Percentiles rank a stretch among this genome's conserved stretches.
Conservation (phyloP, 495 filamentous ascomycete species). For the Neurospora sp. region DNA sequence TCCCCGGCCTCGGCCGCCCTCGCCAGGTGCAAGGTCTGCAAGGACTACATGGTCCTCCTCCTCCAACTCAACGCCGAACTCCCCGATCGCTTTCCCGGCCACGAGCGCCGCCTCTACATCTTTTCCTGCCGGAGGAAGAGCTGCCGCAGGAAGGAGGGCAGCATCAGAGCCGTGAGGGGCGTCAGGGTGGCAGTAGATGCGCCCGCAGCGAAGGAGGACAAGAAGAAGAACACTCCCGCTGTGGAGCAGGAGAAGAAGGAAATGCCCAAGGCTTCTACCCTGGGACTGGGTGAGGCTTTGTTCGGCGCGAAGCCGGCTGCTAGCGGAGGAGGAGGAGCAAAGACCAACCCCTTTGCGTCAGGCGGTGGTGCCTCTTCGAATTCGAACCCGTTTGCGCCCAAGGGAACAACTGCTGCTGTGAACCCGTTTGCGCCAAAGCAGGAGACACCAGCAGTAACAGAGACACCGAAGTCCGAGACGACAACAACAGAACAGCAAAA, state of each 20-base stretch:
- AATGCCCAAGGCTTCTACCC: constrained; percentile 7
- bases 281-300: constrained; percentile 42
- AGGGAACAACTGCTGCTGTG: constrained; percentile 11
- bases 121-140: constrained; percentile 68
- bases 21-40: constrained; percentile 84
- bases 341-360: constrained; percentile 47
- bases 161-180: constrained; percentile 60
- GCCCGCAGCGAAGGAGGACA: constrained; percentile 10
- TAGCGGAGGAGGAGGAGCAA: background rate
- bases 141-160: constrained; percentile 76
- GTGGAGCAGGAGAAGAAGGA: constrained; percentile 4
- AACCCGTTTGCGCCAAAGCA: constrained; percentile 27
- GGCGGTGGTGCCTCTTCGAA: constrained; percentile 17
- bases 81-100: constrained; percentile 69
- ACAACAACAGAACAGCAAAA: background rate
- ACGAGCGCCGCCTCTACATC: constrained; percentile 80
- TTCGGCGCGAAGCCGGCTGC: constrained; percentile 39
- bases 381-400: constrained; percentile 40
- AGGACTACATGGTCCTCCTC: constrained; percentile 68
- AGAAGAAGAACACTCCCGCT: constrained; percentile 5
- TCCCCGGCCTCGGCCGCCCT: constrained; percentile 66
- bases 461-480: constrained; percentile 10
- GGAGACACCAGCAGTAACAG: constrained; percentile 18
- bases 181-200: constrained; percentile 37
- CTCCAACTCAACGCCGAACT: constrained; percentile 89